Percentiles rank a stretch among this genome's conserved stretches.
phyloP scores from a whole-genome alignment of 2,329 filamentous ascomycete genomes.

The Cladophialophora bantiana region DNA sequence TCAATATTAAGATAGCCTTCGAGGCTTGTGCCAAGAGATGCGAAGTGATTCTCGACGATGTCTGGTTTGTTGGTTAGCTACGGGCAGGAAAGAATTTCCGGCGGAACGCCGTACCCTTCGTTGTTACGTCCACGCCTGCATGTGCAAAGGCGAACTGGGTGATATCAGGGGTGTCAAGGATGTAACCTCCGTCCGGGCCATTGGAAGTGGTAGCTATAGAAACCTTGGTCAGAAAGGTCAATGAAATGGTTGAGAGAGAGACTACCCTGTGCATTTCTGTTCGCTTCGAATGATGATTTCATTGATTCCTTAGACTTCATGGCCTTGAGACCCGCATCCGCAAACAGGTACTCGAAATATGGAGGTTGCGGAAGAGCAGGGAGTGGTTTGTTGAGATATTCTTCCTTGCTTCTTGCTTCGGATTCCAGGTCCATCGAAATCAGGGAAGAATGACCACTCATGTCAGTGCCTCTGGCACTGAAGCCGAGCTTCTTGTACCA shows the following conservation, averaged over 20 bases:
- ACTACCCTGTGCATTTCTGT: constrained; percentile 10
- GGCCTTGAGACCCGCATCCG: constrained; percentile 24
- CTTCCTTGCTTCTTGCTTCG: constrained; percentile 16
- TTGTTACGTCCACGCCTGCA: constrained; percentile 23
- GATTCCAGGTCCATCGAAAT: not conserved
- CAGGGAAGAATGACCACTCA: constrained; percentile 10
- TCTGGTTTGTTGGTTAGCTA: constrained; percentile 6
- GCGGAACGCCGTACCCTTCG: constrained; percentile 16
- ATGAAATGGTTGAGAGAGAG: not conserved
- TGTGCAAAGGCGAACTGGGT: constrained; percentile 25
- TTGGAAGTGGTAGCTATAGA: constrained; percentile 2
- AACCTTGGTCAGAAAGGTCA: not conserved
- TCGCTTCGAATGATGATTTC: not conserved
- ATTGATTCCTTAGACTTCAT: constrained; percentile 5
- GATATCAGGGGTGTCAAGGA: constrained; percentile 17
- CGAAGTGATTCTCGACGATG: constrained; percentile 14
- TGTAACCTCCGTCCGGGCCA: constrained; percentile 3
- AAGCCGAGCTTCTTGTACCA: constrained; percentile 27
- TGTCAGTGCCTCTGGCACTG: constrained; percentile 4
- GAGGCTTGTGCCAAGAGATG: constrained; percentile 14
- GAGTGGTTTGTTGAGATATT: constrained; percentile 34
- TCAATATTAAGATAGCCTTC: constrained; percentile 6
- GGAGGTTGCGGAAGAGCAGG: constrained; percentile 28
- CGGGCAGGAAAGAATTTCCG: not conserved
- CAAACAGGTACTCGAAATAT: constrained; percentile 30